Base-by-base conservation (phyloP, 768 basidiomycete genomes). In the Sistotremastrum niveocremeum region DNA sequence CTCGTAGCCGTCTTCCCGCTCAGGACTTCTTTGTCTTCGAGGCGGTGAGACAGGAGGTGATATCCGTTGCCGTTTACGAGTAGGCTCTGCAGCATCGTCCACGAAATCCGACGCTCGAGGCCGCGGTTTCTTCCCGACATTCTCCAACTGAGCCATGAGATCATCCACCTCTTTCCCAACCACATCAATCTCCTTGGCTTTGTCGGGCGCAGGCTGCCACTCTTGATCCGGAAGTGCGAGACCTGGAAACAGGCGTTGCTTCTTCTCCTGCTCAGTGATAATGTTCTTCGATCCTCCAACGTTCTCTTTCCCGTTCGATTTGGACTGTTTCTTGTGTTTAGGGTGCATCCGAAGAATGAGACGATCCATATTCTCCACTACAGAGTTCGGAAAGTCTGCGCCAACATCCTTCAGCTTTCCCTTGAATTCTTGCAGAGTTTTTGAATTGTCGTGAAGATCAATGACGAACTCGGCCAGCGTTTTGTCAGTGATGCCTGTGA, bases 381-480 rank as follows among this genome's bases (percentile, higher is more conserved):
- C 86, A 30, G 86, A 86, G 51, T 87, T 86, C 3, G 90, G 83
- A 57, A 97, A 91, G 52, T 77, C 79, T 12, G 87, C 85, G 20
- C 80, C 89, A 49, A 75, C 69, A 49, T 82, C 79, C 46, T 72
- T 70, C 39, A 98, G 74, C 60, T 85, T 82, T 41, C 63, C 58
- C 66, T 89, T 87, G 75, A 98, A 99, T 41, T 78, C 76, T 5
- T 70, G 66, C 43, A 90, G 70, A 51, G 77, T 80, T 58, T 81
- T 83, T 59, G 83, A 82, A 54, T 84, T 64, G 52, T 84, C 83
- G 64, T 98, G 94, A 47, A 97, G 75, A 51, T 75, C 67, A 52
- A 99, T 90, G 51, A 98, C 77, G 62, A 93, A 99, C 66, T 98
- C 94, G 8, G 95, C 91, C 41, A 94, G 72, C 3, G 84, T 83